Evolutionary conservation across 192 early-diverging fungal genomes (phyloP).

Genomic region (Podila epigama): DNA sequence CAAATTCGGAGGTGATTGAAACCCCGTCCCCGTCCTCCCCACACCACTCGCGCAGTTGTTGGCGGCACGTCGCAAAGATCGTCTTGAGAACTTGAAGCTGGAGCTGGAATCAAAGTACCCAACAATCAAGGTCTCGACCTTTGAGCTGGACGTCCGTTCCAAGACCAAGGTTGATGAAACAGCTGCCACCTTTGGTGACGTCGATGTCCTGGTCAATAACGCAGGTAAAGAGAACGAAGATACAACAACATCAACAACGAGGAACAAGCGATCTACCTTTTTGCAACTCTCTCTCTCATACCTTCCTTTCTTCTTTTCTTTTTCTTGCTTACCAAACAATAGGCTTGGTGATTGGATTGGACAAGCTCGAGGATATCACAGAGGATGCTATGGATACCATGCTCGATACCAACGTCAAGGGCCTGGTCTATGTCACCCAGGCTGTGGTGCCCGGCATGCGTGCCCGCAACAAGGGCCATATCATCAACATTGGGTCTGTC

Average conservation of each 20-base stretch:
- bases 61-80: constrained; percentile 71
- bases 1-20: no score
- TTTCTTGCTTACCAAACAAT: neutral
- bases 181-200: constrained; percentile 64
- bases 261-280: neutral
- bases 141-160: constrained; percentile 78
- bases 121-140: constrained; percentile 61
- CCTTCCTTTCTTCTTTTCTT: neutral
- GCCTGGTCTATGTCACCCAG: constrained; percentile 79
- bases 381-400: constrained; percentile 73
- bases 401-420: constrained; percentile 93
- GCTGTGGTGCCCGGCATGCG: constrained; percentile 86
- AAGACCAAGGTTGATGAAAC: constrained; percentile 57
- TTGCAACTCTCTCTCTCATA: neutral
- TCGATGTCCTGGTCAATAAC: constrained; percentile 92
- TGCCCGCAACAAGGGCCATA: constrained; percentile 67
- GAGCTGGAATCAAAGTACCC: constrained; percentile 59
- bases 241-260: neutral
- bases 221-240: constrained; percentile 59
- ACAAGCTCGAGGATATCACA: constrained; percentile 65
- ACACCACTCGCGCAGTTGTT: no score
- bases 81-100: constrained; percentile 64
- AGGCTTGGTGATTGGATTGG: constrained; percentile 77
- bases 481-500: constrained; percentile 90
- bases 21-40: no score